Conservation (phyloP, 129 eudicot species). For the Rutidosis leptorrhynchoides region DNA sequence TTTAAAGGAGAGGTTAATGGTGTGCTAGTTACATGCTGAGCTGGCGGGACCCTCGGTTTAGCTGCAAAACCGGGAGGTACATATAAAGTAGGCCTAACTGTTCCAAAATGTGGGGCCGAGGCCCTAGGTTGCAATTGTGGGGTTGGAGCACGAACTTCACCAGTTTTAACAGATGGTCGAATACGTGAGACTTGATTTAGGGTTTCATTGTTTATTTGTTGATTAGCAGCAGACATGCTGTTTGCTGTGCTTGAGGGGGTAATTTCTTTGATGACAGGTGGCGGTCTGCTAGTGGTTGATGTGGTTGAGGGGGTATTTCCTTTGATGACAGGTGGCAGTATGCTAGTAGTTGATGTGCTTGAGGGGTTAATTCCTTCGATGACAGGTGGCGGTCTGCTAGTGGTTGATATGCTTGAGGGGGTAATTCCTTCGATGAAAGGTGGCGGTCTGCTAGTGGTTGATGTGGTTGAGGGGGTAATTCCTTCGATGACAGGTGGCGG, state of each 20-base stretch:
- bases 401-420: too few species aligned
- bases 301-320: too few species aligned
- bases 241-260: constrained; percentile 6
- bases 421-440: too few species aligned
- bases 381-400: too few species aligned
- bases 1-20: background rate
- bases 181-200: constrained; percentile 55
- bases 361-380: too few species aligned
- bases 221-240: constrained; percentile 35
- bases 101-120: constrained; percentile 55
- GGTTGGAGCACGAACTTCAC: constrained; percentile 50
- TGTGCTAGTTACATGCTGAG: constrained; percentile 27
- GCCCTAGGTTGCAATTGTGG: constrained; percentile 57
- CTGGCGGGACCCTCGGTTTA: constrained; percentile 21
- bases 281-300: too few species aligned
- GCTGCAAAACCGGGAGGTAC: constrained; percentile 23
- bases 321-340: too few species aligned
- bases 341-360: too few species aligned
- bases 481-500: too few species aligned
- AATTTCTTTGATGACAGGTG: too few species aligned
- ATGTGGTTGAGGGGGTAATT: too few species aligned
- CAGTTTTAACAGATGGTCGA: constrained; percentile 32
- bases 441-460: too few species aligned
- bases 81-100: constrained; percentile 35
- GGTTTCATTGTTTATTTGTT: constrained; percentile 36